Conservation (phyloP, 73 alveolate genomes). For the Paramecium primaurelia region DNA sequence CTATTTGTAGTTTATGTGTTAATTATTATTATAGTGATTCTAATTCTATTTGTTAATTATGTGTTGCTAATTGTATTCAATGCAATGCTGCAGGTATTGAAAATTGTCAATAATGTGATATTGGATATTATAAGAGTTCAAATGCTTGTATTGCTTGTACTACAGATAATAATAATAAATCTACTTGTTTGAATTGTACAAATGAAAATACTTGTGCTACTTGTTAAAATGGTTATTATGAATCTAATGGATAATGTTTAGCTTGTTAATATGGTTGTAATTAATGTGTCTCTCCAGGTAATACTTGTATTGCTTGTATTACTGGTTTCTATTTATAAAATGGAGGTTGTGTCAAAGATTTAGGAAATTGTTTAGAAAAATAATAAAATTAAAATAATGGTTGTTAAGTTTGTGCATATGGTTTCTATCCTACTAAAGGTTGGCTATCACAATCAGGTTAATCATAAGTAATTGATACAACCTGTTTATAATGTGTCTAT, state of each 20-base stretch:
- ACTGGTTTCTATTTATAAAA: background rate
- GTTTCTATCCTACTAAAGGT: background rate
- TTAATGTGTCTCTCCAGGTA: background rate
- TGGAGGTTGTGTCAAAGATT: conserved; percentile 25
- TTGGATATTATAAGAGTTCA: background rate
- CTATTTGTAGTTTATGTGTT: background rate
- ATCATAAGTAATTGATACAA: background rate
- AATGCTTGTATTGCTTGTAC: background rate
- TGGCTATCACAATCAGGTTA: background rate
- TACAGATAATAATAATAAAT: background rate
- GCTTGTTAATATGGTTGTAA: background rate
- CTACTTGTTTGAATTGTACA: background rate
- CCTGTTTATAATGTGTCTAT: background rate
- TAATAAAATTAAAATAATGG: background rate
- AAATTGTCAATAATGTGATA: background rate
- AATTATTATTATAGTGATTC: background rate
- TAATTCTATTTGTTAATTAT: background rate
- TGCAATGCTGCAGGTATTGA: background rate
- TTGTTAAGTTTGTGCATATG: background rate
- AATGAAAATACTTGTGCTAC: background rate
- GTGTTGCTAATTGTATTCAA: background rate
- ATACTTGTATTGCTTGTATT: background rate
- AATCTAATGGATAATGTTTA: background rate
- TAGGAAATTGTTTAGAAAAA: background rate
- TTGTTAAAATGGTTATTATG: background rate